These are phyloP conservation scores for Linum lewisii DNA, from an alignment of 345 rosid species.

Conservation along the genomic window DNA sequence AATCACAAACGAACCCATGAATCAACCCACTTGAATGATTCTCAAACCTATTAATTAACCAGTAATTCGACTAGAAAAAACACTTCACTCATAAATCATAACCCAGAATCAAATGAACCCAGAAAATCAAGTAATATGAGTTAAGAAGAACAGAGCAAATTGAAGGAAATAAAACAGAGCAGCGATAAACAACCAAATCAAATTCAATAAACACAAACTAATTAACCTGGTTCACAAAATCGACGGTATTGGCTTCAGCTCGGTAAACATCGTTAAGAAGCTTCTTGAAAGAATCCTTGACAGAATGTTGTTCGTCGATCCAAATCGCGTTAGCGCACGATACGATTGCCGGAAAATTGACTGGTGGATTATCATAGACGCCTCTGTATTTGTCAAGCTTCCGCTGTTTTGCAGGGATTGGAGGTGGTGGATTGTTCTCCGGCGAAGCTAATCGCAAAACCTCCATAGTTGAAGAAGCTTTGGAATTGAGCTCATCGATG, in stretches of 20 bases:
- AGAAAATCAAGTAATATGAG: too few species aligned
- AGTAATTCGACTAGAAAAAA: too few species aligned
- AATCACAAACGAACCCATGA: too few species aligned
- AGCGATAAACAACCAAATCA: too few species aligned
- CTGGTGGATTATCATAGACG: neutral
- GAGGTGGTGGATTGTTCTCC: neutral
- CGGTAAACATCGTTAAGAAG: conserved; percentile 9
- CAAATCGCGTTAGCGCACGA: conserved; percentile 9
- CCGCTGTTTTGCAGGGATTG: too few species aligned
- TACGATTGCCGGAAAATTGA: neutral
- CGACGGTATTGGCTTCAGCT: conserved; percentile 6
- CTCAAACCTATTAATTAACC: too few species aligned
- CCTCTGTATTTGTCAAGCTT: too few species aligned
- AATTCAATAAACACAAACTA: neutral
- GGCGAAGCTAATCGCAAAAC: neutral
- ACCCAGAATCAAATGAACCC: neutral
- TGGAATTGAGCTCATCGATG: neutral
- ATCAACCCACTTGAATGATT: too few species aligned
- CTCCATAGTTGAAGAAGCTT: neutral
- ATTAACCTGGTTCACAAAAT: conserved; percentile 20
- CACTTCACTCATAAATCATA: too few species aligned
- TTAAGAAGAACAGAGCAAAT: too few species aligned
- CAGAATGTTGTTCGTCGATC: conserved; percentile 8
- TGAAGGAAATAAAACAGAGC: too few species aligned
- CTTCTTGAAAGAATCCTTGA: conserved; percentile 16